Evolutionary conservation across 495 filamentous ascomycete genomes (phyloP).

Genomic region (Xeromyces bisporus): DNA sequence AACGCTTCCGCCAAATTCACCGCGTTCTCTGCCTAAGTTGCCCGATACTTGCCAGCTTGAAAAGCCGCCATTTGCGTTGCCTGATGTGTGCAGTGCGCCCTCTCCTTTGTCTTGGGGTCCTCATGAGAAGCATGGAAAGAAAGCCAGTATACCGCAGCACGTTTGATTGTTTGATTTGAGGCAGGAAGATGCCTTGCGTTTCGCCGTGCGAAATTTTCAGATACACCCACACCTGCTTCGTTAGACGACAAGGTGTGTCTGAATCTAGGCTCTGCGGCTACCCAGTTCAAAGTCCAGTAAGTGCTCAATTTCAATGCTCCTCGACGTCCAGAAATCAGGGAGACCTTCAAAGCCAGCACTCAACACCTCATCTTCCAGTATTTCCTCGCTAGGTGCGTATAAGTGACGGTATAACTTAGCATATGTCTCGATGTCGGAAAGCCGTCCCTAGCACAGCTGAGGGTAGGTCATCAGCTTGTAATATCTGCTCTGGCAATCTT

Average conservation of each 20-base stretch:
- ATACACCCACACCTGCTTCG: slow-evolving; percentile 16
- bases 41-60: slow-evolving; percentile 48
- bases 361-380: slow-evolving; percentile 52
- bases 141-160: slow-evolving; percentile 46
- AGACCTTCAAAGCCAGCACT: slow-evolving; percentile 41
- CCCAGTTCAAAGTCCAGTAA: slow-evolving; percentile 28
- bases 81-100: slow-evolving; percentile 28
- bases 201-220: slow-evolving; percentile 33
- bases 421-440: slow-evolving; percentile 56
- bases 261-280: slow-evolving; percentile 24
- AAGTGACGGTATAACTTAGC: slow-evolving; percentile 40
- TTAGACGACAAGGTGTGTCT: slow-evolving; percentile 14
- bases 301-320: slow-evolving; percentile 30
- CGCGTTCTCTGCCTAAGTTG: slow-evolving; percentile 47
- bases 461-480: slow-evolving; percentile 64
- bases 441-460: slow-evolving; percentile 53
- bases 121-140: slow-evolving; percentile 31
- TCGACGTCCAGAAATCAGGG: slow-evolving; percentile 67
- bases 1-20: slow-evolving; percentile 60
- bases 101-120: slow-evolving; percentile 28
- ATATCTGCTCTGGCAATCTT: slow-evolving; percentile 39
- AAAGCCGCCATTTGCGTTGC: slow-evolving; percentile 40
- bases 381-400: slow-evolving; percentile 51
- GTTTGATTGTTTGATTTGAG: slow-evolving; percentile 40
- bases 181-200: slow-evolving; percentile 38